Evolutionary conservation across 192 early-diverging fungal species (phyloP), one percentile per base, ranked within the genome.

Genomic region (Backusella australiensis): DNA sequence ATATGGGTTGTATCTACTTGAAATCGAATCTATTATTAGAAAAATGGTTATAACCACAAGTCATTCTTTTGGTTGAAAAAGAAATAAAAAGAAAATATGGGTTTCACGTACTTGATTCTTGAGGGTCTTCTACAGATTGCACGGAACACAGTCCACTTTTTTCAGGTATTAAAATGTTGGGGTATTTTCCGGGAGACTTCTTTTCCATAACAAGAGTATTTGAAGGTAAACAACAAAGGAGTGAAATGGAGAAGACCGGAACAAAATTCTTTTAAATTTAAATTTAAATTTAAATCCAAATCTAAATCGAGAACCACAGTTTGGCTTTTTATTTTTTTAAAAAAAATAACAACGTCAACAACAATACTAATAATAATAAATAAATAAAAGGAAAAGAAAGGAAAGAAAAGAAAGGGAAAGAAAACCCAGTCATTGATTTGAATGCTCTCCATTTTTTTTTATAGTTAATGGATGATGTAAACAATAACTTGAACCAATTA

Each of bases 201-300:
- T 63, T 63, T 63, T 63, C 56, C 56, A 63, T 63, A 12, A 63
- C 56, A 63, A 8, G 56, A 29, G 23, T 63, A 63, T 63, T 56
- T 8, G 11, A 29, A 3, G 12, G 12, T 63, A 63, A 63, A 63
- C 46, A 63, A 63, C 56, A 63, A 63, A 63, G 12, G 7, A 56
- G 56, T 26, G 23, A 63, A 63, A 63, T 63, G 21, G 56, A 63
- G 56, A 63, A 63, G 56, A 63, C 56, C 56, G 56, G 56, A 63
- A 63, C 56, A 26, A 63, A 49, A 59, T 23, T 59, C 11, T 59
- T 29, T 63, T 63, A 63, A 63, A 26, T 63, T 29, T 14, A 26
- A 63, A 26, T 63, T 29, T 14, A 26, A 63, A 63, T 63, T 9
- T 26, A 63, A 63, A 26, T 63, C 56, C 29, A 63, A 63, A 26